A percentile compares a stretch with the other conserved stretches of the same genome.
phyloP scores from a whole-genome alignment of 306 rosid genomes.

The Fagus sylvatica region DNA sequence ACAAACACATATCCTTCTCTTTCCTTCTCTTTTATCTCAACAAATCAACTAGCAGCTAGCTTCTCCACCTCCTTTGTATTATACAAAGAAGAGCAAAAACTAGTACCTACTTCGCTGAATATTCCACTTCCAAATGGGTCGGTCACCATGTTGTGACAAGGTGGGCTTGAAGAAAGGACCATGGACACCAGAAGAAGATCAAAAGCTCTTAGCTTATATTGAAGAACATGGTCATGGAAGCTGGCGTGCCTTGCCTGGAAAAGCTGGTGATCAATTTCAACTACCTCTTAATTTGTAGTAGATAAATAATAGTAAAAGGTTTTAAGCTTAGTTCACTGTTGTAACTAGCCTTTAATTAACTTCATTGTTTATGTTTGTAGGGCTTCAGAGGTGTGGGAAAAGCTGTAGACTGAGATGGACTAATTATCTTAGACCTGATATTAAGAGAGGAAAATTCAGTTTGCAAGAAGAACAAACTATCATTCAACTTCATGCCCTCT shows the following conservation, averaged over 20 bases:
- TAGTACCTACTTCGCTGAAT: constrained; percentile 28
- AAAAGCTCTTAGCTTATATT: constrained; percentile 88
- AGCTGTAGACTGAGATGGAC: constrained; percentile 99
- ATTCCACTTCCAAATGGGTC: constrained; percentile 61
- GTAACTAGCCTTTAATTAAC: constrained; percentile 6
- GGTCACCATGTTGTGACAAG: constrained; percentile 99
- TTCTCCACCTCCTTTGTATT: constrained; percentile 6
- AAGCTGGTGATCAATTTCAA: constrained; percentile 62
- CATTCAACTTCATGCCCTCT: constrained; percentile 97
- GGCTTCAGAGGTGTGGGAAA: constrained; percentile 98
- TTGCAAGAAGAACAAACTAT: constrained; percentile 98
- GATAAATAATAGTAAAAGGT: background rate
- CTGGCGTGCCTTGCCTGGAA: constrained; percentile 96
- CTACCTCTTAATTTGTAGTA: background rate
- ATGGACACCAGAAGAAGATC: constrained; percentile 99
- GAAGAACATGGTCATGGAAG: constrained; percentile 99
- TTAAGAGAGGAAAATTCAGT: constrained; percentile 97
- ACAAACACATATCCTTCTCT: constrained; percentile 27
- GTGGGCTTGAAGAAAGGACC: constrained; percentile 99
- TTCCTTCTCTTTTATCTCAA: constrained; percentile 14
- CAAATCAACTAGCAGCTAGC: background rate
- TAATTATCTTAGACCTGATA: constrained; percentile 94
- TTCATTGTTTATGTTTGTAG: constrained; percentile 32
- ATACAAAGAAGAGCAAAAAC: constrained; percentile 44
- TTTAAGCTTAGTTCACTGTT: background rate